Evolutionary conservation across 2,329 filamentous ascomycete genomes (phyloP), one percentile per base, ranked within the genome.

Genomic region (Cladosporium sphaerospermum): DNA sequence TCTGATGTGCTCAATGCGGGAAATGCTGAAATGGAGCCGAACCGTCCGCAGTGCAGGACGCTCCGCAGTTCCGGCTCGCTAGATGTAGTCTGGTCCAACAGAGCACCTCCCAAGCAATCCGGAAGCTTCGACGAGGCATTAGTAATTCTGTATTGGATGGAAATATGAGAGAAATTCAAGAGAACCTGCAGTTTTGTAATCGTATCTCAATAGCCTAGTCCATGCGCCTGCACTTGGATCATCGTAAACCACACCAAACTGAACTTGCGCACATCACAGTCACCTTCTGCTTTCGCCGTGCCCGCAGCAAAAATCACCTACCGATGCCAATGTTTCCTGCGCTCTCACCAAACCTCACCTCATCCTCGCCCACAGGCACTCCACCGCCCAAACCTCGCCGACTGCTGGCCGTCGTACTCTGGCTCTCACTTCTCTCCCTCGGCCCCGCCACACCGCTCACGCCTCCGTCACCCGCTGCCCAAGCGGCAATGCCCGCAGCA

Each of bases 361-460:
- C 66, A 33, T 69, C 67, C 4, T 68, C 67, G 48, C 34, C 34
- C 3, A 55, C 57, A 9, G 44, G 39, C 2, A 61, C 45, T 13
- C 39, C 48, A 6, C 48, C 48, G 3, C 31, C 40, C 40, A 44
- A 28, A 1, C 58, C 64, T 33, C 64, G 54, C 48, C 64, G 53
- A 54, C 62, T 64, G 43, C 63, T 65, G 11, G 67, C 64, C n/a
- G 65, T 67, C 5, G 67, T 70, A 36, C 64, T 66, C 59, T 69
- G 67, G 54, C 66, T 69, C 58, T 69, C 66, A 34, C 64, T 67
- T 33, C 67, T 57, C 56, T 69, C 67, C 16, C 67, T 56, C 3
- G 67, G 67, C 3, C 59, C 60, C 3, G 67, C 67, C 4, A 69
- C 66, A 40, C 65, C 64, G 9, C 64, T 58, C 3, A 66, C 55